Conservation (phyloP, 495 filamentous ascomycete genomes). For the Aspergillus biplanus region DNA sequence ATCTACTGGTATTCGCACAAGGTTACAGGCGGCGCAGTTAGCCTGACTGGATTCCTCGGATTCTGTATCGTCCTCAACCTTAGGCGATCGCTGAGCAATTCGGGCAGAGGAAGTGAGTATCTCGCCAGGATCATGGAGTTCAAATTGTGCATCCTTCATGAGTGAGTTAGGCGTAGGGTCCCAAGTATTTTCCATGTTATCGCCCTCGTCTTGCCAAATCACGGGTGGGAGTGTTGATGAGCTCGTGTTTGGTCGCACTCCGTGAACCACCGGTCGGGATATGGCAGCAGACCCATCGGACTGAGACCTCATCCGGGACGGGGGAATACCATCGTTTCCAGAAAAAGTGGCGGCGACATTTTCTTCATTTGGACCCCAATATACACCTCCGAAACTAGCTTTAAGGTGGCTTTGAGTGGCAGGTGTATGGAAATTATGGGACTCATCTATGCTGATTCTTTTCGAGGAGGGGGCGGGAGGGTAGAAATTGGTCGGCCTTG, state of each 20-base stretch:
- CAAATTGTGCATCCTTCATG: slow-evolving; percentile 13
- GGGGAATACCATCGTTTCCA: slow-evolving; percentile 27
- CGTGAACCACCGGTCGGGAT: slow-evolving; percentile 43
- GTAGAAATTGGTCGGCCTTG: slow-evolving; percentile 44
- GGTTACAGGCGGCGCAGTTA: slow-evolving; percentile 54
- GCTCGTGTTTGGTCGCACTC: slow-evolving; percentile 47
- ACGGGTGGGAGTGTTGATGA: slow-evolving; percentile 43
- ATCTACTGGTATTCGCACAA: slow-evolving; percentile 49
- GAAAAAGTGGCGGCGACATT: slow-evolving; percentile 19
- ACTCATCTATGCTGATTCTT: slow-evolving; percentile 44
- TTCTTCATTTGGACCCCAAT: slow-evolving; percentile 21
- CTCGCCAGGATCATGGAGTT: slow-evolving; percentile 8
- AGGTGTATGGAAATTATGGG: slow-evolving; percentile 30
- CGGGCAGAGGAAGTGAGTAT: slow-evolving; percentile 10
- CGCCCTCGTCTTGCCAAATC: slow-evolving; percentile 43
- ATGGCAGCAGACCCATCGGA: slow-evolving; percentile 51
- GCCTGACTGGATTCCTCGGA: slow-evolving; percentile 39
- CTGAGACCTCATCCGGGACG: slow-evolving; percentile 48
- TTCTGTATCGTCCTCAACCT: slow-evolving; percentile 36
- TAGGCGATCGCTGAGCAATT: slow-evolving; percentile 24
- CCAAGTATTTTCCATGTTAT: slow-evolving; percentile 27
- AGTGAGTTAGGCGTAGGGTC: slow-evolving; percentile 15
- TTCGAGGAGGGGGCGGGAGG: slow-evolving; percentile 33
- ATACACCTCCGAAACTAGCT: slow-evolving; percentile 27
- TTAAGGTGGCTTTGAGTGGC: slow-evolving; percentile 32